Base-by-base conservation (phyloP, 2,329 filamentous ascomycete species). In the Aspergillus ochraceoroseus region DNA sequence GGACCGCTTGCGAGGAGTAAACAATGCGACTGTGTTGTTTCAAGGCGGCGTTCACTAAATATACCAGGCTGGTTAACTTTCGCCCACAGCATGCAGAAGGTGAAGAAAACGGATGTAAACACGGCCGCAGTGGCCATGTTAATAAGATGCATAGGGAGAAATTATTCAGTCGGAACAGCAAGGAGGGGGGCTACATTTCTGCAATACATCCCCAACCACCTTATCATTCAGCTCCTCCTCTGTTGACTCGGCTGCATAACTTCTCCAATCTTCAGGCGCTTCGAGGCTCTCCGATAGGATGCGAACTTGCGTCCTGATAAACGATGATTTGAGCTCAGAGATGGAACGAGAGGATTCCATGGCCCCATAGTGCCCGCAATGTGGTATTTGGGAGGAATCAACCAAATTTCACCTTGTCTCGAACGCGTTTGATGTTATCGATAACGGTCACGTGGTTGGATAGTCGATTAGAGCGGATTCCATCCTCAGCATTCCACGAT, bases 1-100 rank as follows among this genome's bases (percentile, higher is more conserved):
- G 70, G 37, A 73, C 71, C 26, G 75, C 74, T 50, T 76, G 71
- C 0, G 68, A 67, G 31, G 71, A 71, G 61, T 76, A 77, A 27
- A 74, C 70, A 40, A 70, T 61, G 32, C 72, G 73, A 47, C 70
- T 71, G 56, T 78, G 74, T 28, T 74, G 68, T 43, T 70, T 71
- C 38, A 76, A 57, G 25, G 67, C 64, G 22, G 66, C 63, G 45
- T 77, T 77, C 12, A 76, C 74, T 75, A 40, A 31, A 19, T 15
- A 22, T 26, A 13, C 36, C 28, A 25, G 29, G 29, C 18, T 32
- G 18, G 27, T 48, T 32, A 48, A 32, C 31, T 12, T 14, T 9
- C n/a, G 13, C 31, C 15, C 18, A 12, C 3, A 35, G 2, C 22
- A 20, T 22, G 17, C 15, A 36, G 20, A 27, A 23, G 7, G 17